Conservation (phyloP, 768 basidiomycete genomes). For the Rhodotorula babjevae region DNA sequence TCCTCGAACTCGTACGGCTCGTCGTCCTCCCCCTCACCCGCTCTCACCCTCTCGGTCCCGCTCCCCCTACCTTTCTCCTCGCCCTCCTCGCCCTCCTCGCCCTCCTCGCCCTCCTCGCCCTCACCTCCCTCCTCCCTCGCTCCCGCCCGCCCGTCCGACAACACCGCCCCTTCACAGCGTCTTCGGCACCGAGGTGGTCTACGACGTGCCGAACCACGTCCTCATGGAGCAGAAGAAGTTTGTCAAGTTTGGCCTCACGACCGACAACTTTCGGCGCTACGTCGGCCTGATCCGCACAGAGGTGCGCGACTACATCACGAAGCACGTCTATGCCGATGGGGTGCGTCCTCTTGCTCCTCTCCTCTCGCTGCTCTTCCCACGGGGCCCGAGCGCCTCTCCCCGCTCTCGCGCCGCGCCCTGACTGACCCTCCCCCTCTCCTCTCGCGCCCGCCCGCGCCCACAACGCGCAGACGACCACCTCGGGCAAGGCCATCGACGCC, state of each 20-base stretch:
- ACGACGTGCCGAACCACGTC: conserved; percentile 89
- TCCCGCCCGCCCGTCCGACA: not conserved
- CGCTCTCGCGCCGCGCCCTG: too few species aligned
- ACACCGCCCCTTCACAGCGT: conserved; percentile 60
- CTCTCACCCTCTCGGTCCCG: too few species aligned
- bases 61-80: too few species aligned
- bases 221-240: conserved; percentile 99
- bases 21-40: too few species aligned
- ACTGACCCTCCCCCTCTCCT: not conserved
- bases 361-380: too few species aligned
- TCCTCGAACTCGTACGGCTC: too few species aligned
- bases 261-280: conserved; percentile 84
- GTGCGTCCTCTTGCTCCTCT: conserved; percentile 1
- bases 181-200: conserved; percentile 95
- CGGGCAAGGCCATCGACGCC: conserved; percentile 54
- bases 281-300: conserved; percentile 48
- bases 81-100: conserved; percentile 44
- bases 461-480: conserved; percentile 4
- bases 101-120: conserved; percentile 44
- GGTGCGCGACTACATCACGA: conserved; percentile 31
- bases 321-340: conserved; percentile 29
- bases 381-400: too few species aligned
- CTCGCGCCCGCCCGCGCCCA: not conserved
- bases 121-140: too few species aligned
- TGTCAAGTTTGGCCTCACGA: conserved; percentile 88